Evolutionary conservation across 495 filamentous ascomycete genomes (phyloP), one percentile per base, ranked within the genome.

Genomic region (Barbatosphaeria neglecta): DNA sequence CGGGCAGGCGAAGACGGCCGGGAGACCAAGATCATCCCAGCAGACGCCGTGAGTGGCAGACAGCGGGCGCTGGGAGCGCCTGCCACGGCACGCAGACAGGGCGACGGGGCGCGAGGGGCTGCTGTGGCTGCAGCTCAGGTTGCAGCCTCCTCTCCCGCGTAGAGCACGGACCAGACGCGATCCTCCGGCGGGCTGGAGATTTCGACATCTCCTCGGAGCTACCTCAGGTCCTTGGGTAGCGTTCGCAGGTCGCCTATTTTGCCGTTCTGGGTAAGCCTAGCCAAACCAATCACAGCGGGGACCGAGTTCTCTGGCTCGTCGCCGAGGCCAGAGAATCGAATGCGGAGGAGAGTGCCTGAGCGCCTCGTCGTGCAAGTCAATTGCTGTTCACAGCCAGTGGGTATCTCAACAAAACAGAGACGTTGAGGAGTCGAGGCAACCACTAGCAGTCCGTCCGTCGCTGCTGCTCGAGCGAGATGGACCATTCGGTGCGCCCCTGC

Each of bases 131-230:
- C 31, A 31, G 31, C 31, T 11, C 31, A 35, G 13, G 31, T 11
- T 35, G 31, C n/a, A n/a, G n/a, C n/a, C n/a, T n/a, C n/a, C n/a
- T n/a, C n/a, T n/a, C n/a, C n/a, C n/a, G n/a, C n/a, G n/a, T n/a
- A n/a, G n/a, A n/a, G n/a, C n/a, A n/a, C n/a, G n/a, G n/a, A 22
- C 39, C 9, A 41, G 18, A 41, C 39, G 9, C 9, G n/a, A 41
- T 41, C 39, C 39, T 20, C 15, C 7, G 17, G 16, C 13, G 15
- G 20, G 39, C 28, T 37, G 33, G 33, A 37, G 22, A 6, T 35
- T 35, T 18, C 6, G 39, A 18, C 39, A 41, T 41, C 39, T 41
- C 39, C 39, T 41, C 39, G 39, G 39, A 41, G 39, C 20, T 41
- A 11, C 9, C 20, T 7, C 38, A 4, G 17, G 38, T 16, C 18